These are phyloP conservation scores for Euphorbia celastroides DNA, from an alignment of 441 rosid species.

Conservation along the genomic window DNA sequence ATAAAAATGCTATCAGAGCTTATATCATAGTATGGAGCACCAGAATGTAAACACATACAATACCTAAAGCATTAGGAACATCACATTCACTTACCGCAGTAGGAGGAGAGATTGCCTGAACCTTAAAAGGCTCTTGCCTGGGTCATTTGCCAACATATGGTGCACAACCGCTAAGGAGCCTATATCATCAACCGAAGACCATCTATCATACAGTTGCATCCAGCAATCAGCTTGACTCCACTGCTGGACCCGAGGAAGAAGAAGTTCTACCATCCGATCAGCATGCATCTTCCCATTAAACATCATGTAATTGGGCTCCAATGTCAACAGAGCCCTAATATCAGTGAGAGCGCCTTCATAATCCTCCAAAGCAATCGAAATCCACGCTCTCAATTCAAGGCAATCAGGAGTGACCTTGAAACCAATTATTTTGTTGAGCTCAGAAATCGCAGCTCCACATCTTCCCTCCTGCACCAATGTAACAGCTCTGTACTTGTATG, in stretches of 20 bases:
- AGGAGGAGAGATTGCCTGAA: constrained; percentile 96
- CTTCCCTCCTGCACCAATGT: too few species aligned
- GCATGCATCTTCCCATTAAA: constrained; percentile 65
- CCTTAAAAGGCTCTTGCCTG: constrained; percentile 79
- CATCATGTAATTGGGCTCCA: constrained; percentile 79
- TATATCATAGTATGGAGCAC: too few species aligned
- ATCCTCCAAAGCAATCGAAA: constrained; percentile 68
- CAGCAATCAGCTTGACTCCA: constrained; percentile 91
- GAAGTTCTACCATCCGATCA: constrained; percentile 68
- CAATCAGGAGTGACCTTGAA: constrained; percentile 82
- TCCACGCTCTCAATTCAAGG: constrained; percentile 92
- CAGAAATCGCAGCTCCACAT: too few species aligned
- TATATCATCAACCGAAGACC: constrained; percentile 96
- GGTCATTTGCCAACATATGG: constrained; percentile 84
- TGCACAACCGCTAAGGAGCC: constrained; percentile 93
- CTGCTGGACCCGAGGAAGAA: constrained; percentile 65
- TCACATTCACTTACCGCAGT: constrained; percentile 36
- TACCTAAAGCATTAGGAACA: neutral
- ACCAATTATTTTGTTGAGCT: constrained; percentile 70
- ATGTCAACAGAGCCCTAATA: constrained; percentile 71
- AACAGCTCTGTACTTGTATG: constrained; percentile 82
- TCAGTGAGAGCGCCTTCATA: constrained; percentile 79
- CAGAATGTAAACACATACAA: neutral
- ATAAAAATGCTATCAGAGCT: too few species aligned
- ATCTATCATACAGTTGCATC: too few species aligned